These are phyloP conservation scores for Hypoxylon sp. DNA, from an alignment of 2,329 filamentous ascomycete genomes.

Conservation along the genomic window DNA sequence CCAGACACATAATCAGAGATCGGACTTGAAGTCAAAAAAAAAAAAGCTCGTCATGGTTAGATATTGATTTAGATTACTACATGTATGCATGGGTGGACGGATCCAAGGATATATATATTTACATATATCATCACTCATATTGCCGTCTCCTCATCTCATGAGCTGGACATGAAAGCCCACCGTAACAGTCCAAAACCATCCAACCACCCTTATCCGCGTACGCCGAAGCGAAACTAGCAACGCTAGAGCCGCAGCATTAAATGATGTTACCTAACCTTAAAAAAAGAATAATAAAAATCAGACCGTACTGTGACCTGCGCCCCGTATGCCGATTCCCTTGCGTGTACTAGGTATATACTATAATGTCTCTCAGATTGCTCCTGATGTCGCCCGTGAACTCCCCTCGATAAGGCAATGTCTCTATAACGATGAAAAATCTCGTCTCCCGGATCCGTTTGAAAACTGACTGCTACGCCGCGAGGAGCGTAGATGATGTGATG, in stretches of 20 bases:
- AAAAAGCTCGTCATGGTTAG: slow-evolving; percentile 11
- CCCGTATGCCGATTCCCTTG: slow-evolving; percentile 13
- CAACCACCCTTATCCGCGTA: slow-evolving; percentile 8
- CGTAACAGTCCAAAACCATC: slow-evolving; percentile 13
- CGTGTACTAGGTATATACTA: slow-evolving; percentile 14
- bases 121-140: slow-evolving; percentile 24
- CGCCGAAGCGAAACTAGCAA: slow-evolving; percentile 1
- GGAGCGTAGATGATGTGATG: slow-evolving; percentile 23
- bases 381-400: slow-evolving; percentile 28
- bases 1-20: too few relatives aligned
- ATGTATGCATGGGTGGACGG: slow-evolving; percentile 34
- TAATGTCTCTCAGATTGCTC: slow-evolving; percentile 17
- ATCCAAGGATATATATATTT: slow-evolving; percentile 27
- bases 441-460: slow-evolving; percentile 8
- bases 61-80: slow-evolving; percentile 37
- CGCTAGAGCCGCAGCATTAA: slow-evolving; percentile 13
- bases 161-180: slow-evolving; percentile 8
- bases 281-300: slow-evolving; percentile 5
- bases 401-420: slow-evolving; percentile 8
- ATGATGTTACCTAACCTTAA: not conserved
- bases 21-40: not conserved
- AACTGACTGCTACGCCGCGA: slow-evolving; percentile 17
- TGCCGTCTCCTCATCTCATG: slow-evolving; percentile 24
- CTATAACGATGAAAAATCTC: slow-evolving; percentile 6
- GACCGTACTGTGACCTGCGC: not conserved